Conservation (phyloP, 148 eudicot species). For the Silene uniflora region DNA sequence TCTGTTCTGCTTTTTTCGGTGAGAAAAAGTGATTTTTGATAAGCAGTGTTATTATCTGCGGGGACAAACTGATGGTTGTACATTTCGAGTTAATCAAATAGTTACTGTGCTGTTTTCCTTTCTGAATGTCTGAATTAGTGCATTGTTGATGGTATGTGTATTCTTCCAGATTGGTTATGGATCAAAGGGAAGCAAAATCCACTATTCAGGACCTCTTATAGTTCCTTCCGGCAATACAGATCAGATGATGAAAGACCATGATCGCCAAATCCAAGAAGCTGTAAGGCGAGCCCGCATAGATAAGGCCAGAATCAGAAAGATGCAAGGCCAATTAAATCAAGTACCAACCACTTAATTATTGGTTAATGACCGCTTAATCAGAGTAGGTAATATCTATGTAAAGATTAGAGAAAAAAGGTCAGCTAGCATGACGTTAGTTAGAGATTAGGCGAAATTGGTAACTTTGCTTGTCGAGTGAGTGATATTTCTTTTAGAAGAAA, state of each 20-base stretch:
- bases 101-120: not conserved
- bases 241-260: constrained; percentile 89
- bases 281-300: constrained; percentile 76
- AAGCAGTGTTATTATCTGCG: not conserved
- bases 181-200: constrained; percentile 79
- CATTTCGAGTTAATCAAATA: not conserved
- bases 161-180: constrained; percentile 77
- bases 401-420: constrained; percentile 23
- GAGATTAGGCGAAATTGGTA: constrained; percentile 25
- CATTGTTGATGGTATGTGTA: constrained; percentile 4
- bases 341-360: constrained; percentile 45
- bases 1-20: not conserved
- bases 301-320: constrained; percentile 60
- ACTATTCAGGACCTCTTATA: constrained; percentile 91
- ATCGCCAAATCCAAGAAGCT: constrained; percentile 89
- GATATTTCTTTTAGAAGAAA: constrained; percentile 16
- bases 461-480: constrained; percentile 19
- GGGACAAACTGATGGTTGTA: not conserved
- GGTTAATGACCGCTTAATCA: constrained; percentile 46
- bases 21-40: not conserved
- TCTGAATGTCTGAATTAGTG: constrained; percentile 4
- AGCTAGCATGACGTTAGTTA: constrained; percentile 10
- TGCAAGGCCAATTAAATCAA: constrained; percentile 50
- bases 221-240: constrained; percentile 86
- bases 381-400: constrained; percentile 25